phyloP scores from a whole-genome alignment of 1,284 basidiomycete species.

The Malassezia sp. region DNA sequence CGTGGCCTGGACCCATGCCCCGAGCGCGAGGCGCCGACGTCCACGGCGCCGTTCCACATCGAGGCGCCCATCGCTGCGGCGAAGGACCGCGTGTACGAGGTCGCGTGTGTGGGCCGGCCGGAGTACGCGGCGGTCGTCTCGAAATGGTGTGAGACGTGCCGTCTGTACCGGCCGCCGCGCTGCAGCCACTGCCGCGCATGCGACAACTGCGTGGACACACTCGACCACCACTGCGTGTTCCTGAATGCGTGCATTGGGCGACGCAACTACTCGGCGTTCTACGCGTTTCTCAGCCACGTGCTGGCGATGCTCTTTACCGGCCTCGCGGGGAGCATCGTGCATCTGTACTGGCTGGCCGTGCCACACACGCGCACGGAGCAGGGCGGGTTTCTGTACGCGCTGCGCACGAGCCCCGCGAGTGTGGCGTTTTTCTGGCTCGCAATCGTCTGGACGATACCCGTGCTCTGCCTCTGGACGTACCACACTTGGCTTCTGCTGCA shows the following conservation, averaged over 20 bases:
- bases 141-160: constrained; percentile 46
- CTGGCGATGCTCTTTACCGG: constrained; percentile 2
- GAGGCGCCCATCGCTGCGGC: constrained; percentile 12
- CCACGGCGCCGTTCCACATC: neutral
- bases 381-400: constrained; percentile 23
- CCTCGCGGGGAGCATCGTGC: constrained; percentile 17
- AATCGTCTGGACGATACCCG: constrained; percentile 20
- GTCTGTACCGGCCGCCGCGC: constrained; percentile 40
- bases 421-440: constrained; percentile 34
- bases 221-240: constrained; percentile 47
- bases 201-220: constrained; percentile 45
- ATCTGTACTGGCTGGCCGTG: constrained; percentile 19
- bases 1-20: constrained; percentile 39
- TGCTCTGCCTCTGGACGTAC: constrained; percentile 30
- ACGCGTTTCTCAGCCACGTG: constrained; percentile 29
- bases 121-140: too few species aligned
- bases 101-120: too few species aligned
- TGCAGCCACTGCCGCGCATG: constrained; percentile 44
- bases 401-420: constrained; percentile 25
- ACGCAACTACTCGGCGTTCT: constrained; percentile 43
- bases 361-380: constrained; percentile 1
- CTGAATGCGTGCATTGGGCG: constrained; percentile 45
- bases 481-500: constrained; percentile 32
- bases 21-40: constrained; percentile 23
- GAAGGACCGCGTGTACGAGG: constrained; percentile 21